These are phyloP conservation scores for Exophiala oligosperma DNA, from an alignment of 2,329 filamentous ascomycete species.

Conservation along the genomic window DNA sequence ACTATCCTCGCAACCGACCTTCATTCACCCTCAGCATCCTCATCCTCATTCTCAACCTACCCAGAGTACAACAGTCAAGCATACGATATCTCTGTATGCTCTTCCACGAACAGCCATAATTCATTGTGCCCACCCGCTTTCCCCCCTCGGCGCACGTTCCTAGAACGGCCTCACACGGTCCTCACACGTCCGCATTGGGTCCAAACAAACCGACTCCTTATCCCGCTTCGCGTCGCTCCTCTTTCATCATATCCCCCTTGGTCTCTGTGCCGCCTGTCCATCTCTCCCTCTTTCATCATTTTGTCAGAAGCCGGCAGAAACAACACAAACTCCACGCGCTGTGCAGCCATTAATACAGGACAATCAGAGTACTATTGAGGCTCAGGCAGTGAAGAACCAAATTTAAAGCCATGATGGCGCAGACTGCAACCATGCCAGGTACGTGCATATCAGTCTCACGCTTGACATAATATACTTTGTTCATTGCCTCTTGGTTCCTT, in stretches of 20 bases:
- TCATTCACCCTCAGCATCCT: no score
- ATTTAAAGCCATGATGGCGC: slow-evolving; percentile 17
- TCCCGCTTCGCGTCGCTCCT: background rate
- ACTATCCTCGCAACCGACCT: no score
- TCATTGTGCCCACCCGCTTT: background rate
- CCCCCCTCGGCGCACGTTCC: background rate
- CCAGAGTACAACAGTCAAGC: background rate
- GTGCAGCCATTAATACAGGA: background rate
- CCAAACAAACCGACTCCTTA: background rate
- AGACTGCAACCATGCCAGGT: slow-evolving; percentile 18
- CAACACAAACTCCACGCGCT: background rate
- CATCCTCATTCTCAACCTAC: no score
- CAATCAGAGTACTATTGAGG: background rate
- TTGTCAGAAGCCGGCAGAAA: background rate
- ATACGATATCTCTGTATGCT: background rate
- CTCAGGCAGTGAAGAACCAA: background rate
- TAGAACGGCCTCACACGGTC: background rate
- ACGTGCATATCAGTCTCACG: slow-evolving; percentile 3
- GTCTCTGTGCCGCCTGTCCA: background rate
- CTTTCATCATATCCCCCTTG: background rate
- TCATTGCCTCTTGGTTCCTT: background rate
- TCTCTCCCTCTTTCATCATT: background rate
- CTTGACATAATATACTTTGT: background rate
- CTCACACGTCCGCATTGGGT: background rate
- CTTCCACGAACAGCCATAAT: background rate